Evolutionary conservation across 164 flowering plant genomes (phyloP).

Genomic region (Protea cynaroides): DNA sequence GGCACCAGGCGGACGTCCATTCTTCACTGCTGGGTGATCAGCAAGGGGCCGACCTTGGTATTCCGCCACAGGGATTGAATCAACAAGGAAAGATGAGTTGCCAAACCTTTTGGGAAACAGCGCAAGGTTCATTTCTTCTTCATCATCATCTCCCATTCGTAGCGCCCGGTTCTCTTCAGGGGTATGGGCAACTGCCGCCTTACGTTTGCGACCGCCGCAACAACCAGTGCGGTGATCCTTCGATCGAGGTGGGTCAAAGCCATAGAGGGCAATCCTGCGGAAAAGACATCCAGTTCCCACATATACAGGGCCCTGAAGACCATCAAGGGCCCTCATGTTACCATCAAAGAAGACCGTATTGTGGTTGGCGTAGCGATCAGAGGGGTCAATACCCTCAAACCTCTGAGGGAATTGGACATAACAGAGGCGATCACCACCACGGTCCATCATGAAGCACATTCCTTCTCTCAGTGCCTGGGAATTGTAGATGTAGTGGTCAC

Average conservation of each 20-base stretch:
- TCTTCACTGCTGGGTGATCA: slow-evolving; percentile 61
- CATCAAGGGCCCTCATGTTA: slow-evolving; percentile 90
- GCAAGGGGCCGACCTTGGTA: slow-evolving; percentile 85
- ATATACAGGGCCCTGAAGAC: slow-evolving; percentile 88
- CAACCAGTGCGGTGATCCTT: slow-evolving; percentile 34
- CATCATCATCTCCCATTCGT: slow-evolving; percentile 45
- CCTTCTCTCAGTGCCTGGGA: slow-evolving; percentile 77
- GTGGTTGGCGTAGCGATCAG: slow-evolving; percentile 88
- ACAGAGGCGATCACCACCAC: slow-evolving; percentile 67
- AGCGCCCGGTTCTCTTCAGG: slow-evolving; percentile 43
- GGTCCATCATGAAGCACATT: slow-evolving; percentile 96
- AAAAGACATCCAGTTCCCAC: slow-evolving; percentile 98
- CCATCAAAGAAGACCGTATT: slow-evolving; percentile 89
- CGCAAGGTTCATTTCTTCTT: slow-evolving; percentile 45
- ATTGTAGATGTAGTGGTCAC: slow-evolving; percentile 86
- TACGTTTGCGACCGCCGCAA: slow-evolving; percentile 33
- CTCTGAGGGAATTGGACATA: slow-evolving; percentile 89
- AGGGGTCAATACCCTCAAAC: slow-evolving; percentile 86
- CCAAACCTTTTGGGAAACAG: slow-evolving; percentile 74
- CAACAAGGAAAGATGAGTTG: slow-evolving; percentile 63
- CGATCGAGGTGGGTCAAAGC: slow-evolving; percentile 71
- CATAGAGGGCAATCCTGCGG: slow-evolving; percentile 74
- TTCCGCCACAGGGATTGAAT: slow-evolving; percentile 74
- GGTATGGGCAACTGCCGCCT: slow-evolving; percentile 17
- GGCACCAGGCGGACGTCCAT: slow-evolving; percentile 82